Evolutionary conservation across 1,284 basidiomycete species (phyloP).

Genomic region (Cryptococcus floricola): DNA sequence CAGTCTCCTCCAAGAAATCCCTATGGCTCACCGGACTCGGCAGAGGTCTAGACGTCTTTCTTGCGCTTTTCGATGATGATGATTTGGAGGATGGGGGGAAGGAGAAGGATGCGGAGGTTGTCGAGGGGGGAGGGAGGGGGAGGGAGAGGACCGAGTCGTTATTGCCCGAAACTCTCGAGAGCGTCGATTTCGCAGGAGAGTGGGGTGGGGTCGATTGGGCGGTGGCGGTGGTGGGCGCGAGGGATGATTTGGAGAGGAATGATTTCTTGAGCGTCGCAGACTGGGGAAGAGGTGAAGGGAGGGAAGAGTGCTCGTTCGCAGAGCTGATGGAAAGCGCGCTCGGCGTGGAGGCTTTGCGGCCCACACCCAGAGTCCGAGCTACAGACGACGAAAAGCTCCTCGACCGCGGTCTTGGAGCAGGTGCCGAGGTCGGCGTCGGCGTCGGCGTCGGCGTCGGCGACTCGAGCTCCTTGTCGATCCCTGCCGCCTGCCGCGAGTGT

Average conservation of each 20-base stretch:
- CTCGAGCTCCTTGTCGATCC: no score
- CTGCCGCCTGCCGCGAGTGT: background rate
- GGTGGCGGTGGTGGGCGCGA: slow-evolving; percentile 7
- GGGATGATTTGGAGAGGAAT: slow-evolving; percentile 16
- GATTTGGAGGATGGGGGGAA: background rate
- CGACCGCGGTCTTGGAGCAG: slow-evolving; percentile 26
- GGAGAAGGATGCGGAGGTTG: slow-evolving; percentile 23
- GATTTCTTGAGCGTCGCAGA: slow-evolving; percentile 10
- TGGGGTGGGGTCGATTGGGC: slow-evolving; percentile 4
- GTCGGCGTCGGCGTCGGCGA: no score
- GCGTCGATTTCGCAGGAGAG: slow-evolving; percentile 2
- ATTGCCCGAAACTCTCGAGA: background rate
- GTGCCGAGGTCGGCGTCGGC: no score
- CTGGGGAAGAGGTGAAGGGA: slow-evolving; percentile 8
- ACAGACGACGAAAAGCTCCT: slow-evolving; percentile 39
- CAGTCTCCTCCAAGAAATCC: slow-evolving; percentile 41
- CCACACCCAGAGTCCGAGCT: slow-evolving; percentile 21
- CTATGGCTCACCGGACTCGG: slow-evolving; percentile 38
- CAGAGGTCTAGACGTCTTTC: slow-evolving; percentile 12
- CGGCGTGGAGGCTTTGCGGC: slow-evolving; percentile 5
- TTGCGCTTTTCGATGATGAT: slow-evolving; percentile 16
- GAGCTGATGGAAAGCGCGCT: slow-evolving; percentile 9
- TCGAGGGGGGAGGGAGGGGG: slow-evolving; percentile 7
- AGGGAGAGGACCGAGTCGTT: slow-evolving; percentile 15
- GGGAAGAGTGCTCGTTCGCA: background rate